These are phyloP conservation scores for Vaccinium macrocarpon DNA, from an alignment of 148 eudicot genomes.

Conservation along the genomic window DNA sequence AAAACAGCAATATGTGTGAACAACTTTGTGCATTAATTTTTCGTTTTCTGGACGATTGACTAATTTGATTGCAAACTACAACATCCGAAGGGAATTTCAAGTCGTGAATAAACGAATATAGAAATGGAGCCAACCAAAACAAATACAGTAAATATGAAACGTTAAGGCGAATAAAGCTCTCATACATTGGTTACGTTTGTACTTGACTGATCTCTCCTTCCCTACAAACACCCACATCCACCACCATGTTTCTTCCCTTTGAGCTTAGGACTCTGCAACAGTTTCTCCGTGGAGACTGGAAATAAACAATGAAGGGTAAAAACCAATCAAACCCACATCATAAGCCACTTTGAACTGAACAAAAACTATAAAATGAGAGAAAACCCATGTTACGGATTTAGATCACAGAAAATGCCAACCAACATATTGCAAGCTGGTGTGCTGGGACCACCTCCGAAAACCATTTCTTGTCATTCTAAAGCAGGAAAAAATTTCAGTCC, in stretches of 20 bases:
- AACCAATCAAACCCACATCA: slow-evolving; percentile 7
- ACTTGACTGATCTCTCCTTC: slow-evolving; percentile 54
- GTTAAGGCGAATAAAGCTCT: neutral
- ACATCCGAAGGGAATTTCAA: neutral
- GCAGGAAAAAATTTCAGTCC: neutral
- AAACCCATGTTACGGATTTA: neutral
- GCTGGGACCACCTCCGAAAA: neutral
- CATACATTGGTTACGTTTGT: slow-evolving; percentile 11
- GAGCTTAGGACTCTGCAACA: slow-evolving; percentile 56
- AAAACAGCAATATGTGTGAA: neutral
- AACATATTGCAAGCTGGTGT: neutral
- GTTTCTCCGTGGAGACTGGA: slow-evolving; percentile 66
- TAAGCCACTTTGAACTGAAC: neutral
- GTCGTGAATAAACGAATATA: slow-evolving; percentile 3
- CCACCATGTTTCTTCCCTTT: slow-evolving; percentile 39
- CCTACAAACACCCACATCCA: slow-evolving; percentile 57
- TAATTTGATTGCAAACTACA: neutral
- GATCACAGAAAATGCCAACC: neutral
- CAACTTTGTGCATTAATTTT: neutral
- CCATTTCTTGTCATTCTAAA: neutral
- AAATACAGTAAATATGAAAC: neutral
- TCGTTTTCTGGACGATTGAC: neutral
- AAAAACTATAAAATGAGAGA: neutral
- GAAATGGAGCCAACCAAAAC: neutral
- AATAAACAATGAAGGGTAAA: neutral